These are phyloP conservation scores for Phycomyces nitens DNA, from an alignment of 192 early-diverging fungal genomes.

Conservation along the genomic window DNA sequence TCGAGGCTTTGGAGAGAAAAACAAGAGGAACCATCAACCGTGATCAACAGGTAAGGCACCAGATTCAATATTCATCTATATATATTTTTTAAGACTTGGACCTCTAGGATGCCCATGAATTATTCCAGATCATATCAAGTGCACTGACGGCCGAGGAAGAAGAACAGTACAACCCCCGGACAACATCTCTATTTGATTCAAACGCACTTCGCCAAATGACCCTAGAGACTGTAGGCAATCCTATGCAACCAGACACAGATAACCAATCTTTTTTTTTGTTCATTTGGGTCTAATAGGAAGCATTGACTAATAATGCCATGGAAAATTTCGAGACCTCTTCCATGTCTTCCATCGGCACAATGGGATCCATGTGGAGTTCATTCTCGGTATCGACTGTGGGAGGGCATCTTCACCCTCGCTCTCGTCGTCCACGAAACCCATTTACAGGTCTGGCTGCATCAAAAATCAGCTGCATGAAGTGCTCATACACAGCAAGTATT, in stretches of 20 bases:
- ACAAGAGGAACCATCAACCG: conserved; percentile 32
- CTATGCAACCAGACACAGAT: too few relatives aligned
- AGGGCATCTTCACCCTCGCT: conserved; percentile 23
- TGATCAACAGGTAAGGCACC: conserved; percentile 35
- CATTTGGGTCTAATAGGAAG: background rate
- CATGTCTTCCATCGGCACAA: conserved; percentile 31
- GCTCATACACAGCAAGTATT: conserved; percentile 55
- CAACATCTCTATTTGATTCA: conserved; percentile 31
- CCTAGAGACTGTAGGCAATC: background rate
- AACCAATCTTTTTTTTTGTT: background rate
- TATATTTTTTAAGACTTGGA: background rate
- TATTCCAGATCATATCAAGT: conserved; percentile 79
- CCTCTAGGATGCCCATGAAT: conserved; percentile 84
- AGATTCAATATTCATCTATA: background rate
- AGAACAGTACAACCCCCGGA: conserved; percentile 20
- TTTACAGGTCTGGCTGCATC: conserved; percentile 66
- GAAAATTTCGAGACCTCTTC: conserved; percentile 36
- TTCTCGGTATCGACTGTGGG: conserved; percentile 39
- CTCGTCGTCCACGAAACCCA: conserved; percentile 44
- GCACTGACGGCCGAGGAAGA: conserved; percentile 70
- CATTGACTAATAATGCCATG: conserved; percentile 1
- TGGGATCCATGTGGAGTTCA: conserved; percentile 40
- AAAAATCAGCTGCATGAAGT: conserved; percentile 65
- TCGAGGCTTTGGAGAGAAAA: conserved; percentile 31
- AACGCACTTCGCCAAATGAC: conserved; percentile 19